These are phyloP conservation scores for Brassica hybrid DNA, from an alignment of 441 rosid genomes.

Conservation along the genomic window DNA sequence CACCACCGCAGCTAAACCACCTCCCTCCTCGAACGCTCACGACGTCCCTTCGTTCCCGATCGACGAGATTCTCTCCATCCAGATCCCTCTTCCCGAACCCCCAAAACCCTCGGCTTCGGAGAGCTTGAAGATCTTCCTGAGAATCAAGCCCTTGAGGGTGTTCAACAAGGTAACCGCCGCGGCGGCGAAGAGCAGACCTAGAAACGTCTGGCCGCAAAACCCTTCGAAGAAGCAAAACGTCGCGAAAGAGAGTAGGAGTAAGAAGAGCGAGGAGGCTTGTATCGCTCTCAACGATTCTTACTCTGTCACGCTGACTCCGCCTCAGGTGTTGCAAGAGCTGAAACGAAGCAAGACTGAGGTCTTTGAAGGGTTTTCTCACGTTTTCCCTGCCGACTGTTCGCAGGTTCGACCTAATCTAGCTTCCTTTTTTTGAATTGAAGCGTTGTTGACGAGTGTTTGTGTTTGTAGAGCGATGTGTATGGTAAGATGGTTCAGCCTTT, in stretches of 20 bases:
- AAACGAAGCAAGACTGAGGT: conserved; percentile 77
- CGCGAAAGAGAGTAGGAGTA: conserved; percentile 37
- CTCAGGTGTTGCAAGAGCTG: conserved; percentile 60
- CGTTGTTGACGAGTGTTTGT: conserved; percentile 5
- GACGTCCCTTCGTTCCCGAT: conserved; percentile 65
- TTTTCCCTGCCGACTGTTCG: conserved; percentile 64
- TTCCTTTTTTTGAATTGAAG: conserved; percentile 1
- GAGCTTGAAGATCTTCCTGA: conserved; percentile 73
- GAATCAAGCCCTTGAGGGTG: conserved; percentile 62
- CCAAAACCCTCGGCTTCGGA: conserved; percentile 38
- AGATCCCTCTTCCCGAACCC: conserved; percentile 42
- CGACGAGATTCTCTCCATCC: conserved; percentile 63
- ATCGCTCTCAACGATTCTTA: conserved; percentile 53
- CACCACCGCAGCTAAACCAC: conserved; percentile 33
- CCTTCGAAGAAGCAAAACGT: conserved; percentile 51
- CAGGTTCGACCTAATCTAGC: conserved; percentile 55
- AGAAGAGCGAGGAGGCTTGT: conserved; percentile 56
- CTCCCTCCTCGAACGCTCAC: conserved; percentile 33
- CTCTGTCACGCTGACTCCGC: conserved; percentile 73
- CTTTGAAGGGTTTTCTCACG: conserved; percentile 82
- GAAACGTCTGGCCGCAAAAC: conserved; percentile 75
- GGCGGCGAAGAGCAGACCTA: conserved; percentile 43
- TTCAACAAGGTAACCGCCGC: not conserved
- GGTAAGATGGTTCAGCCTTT: conserved; percentile 65
- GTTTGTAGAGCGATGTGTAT: conserved; percentile 60